Evolutionary conservation across 495 filamentous ascomycete species (phyloP), one percentile per base, ranked within the genome.

Genomic region (Lasiosphaeria miniovina): DNA sequence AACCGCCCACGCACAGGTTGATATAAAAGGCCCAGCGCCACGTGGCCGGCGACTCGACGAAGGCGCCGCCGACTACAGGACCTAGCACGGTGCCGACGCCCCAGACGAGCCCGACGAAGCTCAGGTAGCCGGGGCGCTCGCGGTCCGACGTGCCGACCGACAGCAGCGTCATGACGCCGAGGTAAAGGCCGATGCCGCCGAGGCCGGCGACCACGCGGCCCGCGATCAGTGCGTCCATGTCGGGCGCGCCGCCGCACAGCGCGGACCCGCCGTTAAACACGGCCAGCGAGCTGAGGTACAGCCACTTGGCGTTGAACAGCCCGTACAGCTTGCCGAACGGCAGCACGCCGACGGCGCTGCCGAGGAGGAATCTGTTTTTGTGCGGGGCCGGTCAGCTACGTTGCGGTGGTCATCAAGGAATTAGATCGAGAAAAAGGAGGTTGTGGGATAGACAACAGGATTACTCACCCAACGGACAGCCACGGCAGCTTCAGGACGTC

Each of bases 21-120:
- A 90, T 84, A 71, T 90, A 90, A 65, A 90, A 90, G 3, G 80
- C 80, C 85, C 84, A 86, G 3, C 84, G 71, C 82, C 82, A 86
- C 1, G 73, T 80, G 5, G 78, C 77, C n/a, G 52, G 52, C 48
- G 69, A 77, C 41, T 82, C 75, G 35, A 72, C 64, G 58, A 90
- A 88, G 17, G 80, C 81, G 33, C 86, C 87, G 4, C 87, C 86
- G 49, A 90, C 71, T 58, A 88, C 68, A 10, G 86, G 87, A 4
- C 85, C 86, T 0, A 86, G 67, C 0, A 83, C 74, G 0, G 70
- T 77, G 17, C 82, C 82, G 7, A 80, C 24, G 14, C 83, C 84
- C 79, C 78, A 87, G 36, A 68, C 62, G 46, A 75, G 60, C 15
- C 73, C 74, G 12, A 69, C 71, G 11, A 74, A 57, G 49, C 72